Base-by-base conservation (phyloP, 352 stramenopile species). In the Peronosclerospora sorghi region DNA sequence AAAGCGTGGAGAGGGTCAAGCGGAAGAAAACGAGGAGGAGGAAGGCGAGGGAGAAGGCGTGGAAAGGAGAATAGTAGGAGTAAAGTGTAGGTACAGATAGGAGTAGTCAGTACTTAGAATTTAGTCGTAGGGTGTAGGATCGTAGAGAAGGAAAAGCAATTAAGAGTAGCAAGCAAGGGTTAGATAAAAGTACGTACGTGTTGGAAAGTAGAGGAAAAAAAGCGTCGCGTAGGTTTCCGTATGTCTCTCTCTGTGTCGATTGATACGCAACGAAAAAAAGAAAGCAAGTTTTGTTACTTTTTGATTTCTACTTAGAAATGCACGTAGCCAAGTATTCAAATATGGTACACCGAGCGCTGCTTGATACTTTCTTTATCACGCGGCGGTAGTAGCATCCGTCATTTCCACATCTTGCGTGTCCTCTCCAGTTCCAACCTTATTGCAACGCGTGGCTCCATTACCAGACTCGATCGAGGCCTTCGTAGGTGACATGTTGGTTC, bases 71-170 rank as follows among this genome's bases (percentile, higher is more conserved):
- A 3, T 9, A 34, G 4, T 4, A 13, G 10, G 4, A 34, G 5
- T n/a, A 13, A 34, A 48, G 37, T 35, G 44, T 44, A 47, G 32
- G 45, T 54, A 45, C 24, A 21, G n/a, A n/a, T n/a, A n/a, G n/a
- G n/a, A n/a, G n/a, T n/a, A n/a, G n/a, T n/a, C 28, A 34, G 9
- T 9, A 13, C 28, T 2, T 5, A n/a, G 15, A 34, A 9, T 9
- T 34, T 10, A 15, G 26, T 30, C 26, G 26, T 30, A 10, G 6
- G 37, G 43, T 60, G 52, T 37, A 35, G 61, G 42, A 45, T 35
- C 52, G 65, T 64, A 51, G 56, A 44, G 48, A 19, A 28, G 52
- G 45, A 58, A 68, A 62, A 54, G 71, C 54, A 65, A 77, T 56
- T 32, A 73, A 58, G 65, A 73, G 56, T 63, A 60, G 59, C 26